A percentile compares a stretch with the other conserved stretches of the same genome.
Evolutionary conservation across 257 asterid species (phyloP).

Genomic region (Solanum chmielewskii): DNA sequence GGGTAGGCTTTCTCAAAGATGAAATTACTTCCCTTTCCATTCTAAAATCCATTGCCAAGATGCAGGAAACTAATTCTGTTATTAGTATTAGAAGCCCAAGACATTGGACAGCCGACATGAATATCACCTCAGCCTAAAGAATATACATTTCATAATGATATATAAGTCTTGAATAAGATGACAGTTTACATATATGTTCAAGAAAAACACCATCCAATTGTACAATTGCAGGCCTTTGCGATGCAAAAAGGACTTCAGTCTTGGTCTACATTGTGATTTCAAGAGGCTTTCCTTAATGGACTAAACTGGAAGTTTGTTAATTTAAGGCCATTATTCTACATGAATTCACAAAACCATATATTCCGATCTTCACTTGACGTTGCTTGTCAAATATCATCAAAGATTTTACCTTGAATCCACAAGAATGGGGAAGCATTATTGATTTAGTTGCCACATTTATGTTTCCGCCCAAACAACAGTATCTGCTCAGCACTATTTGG

Average conservation of each 20-base stretch:
- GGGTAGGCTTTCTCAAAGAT: not conserved
- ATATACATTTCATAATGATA: not conserved
- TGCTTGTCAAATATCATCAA: conserved; percentile 11
- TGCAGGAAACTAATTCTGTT: not conserved
- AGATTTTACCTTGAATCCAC: conserved; percentile 19
- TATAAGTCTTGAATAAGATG: not conserved
- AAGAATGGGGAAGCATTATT: conserved; percentile 10
- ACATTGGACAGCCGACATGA: not conserved
- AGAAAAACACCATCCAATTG: not conserved
- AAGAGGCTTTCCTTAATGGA: not conserved
- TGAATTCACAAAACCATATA: conserved; percentile 19
- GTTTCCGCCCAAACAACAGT: conserved; percentile 22
- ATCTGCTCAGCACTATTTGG: conserved; percentile 25
- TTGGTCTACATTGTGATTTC: not conserved
- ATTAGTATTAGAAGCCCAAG: not conserved
- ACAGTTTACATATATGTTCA: not conserved
- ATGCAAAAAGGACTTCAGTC: not conserved
- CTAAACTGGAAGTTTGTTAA: not conserved
- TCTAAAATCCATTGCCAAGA: not conserved
- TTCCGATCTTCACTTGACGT: conserved; percentile 16
- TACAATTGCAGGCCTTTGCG: not conserved
- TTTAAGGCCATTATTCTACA: conserved; percentile 33
- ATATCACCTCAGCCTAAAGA: not conserved
- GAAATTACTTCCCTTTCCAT: not conserved
- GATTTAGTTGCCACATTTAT: conserved; percentile 20